phyloP scores from a whole-genome alignment of 306 rosid genomes.

The Quercus dentata region DNA sequence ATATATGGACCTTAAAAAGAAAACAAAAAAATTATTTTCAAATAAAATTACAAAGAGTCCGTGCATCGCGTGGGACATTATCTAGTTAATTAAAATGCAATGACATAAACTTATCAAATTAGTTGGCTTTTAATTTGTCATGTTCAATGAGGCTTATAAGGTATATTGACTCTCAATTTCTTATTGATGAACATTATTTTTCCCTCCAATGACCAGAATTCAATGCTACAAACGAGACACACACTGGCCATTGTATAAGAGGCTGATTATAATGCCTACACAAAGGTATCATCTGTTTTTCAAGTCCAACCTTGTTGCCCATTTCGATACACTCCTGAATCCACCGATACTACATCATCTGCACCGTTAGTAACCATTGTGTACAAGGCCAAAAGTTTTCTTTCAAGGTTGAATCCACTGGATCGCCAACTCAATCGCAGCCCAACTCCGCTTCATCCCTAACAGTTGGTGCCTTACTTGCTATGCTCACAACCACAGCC shows the following conservation, averaged over 20 bases:
- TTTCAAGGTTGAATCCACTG: conserved; percentile 7
- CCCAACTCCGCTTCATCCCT: conserved; percentile 12
- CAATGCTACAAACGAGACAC: conserved; percentile 12
- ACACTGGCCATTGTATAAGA: background rate
- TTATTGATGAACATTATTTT: background rate
- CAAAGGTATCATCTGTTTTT: background rate
- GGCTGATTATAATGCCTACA: conserved; percentile 24
- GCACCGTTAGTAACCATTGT: conserved; percentile 13
- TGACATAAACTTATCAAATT: too few species aligned
- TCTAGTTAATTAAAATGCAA: too few species aligned
- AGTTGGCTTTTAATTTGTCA: too few species aligned
- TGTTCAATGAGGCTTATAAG: too few species aligned
- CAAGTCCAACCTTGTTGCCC: too few species aligned
- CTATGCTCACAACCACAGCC: background rate
- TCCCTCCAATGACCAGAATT: conserved; percentile 22
- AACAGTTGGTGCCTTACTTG: background rate
- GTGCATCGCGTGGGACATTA: too few species aligned
- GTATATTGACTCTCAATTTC: too few species aligned
- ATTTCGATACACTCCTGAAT: too few species aligned
- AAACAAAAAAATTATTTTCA: too few species aligned
- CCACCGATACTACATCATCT: too few species aligned
- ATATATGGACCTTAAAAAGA: too few species aligned
- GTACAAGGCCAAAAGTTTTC: conserved; percentile 25
- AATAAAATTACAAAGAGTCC: too few species aligned
- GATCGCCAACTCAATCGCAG: background rate